Evolutionary conservation across 345 rosid genomes (phyloP), one percentile per base, ranked within the genome.

Genomic region (Excoecaria cochinchinensis): DNA sequence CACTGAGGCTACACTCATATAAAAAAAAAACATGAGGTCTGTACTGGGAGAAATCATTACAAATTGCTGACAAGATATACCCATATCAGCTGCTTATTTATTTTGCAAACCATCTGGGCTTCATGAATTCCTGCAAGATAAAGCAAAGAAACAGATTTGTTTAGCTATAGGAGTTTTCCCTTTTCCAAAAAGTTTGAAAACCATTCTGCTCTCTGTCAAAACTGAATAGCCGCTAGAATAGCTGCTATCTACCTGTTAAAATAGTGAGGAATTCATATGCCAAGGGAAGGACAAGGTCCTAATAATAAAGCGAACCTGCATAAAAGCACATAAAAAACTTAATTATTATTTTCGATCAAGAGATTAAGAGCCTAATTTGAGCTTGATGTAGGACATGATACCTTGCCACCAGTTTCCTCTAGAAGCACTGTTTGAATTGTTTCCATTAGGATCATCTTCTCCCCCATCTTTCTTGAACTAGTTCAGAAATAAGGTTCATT

Each of bases 361-460:
- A 58, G 16, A 69, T 31, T 22, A 47, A 69, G 31, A 17, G 61
- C 24, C 39, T 39, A 66, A 19, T 77, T 62, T 39, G 48, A 57
- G 63, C 17, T 59, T 42, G 42, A 60, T 62, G 62, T 55, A 59
- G 14, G 39, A 50, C 19, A 48, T 63, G 52, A 21, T 86, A 85
- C 98, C 98, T 90, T 89, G 88, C 98, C 98, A 94, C 97, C 97
- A 92, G 73, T 94, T 89, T 82, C 97, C 98, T 86, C 97, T 87
- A 1, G 93, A 89, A 55, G 89, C 97, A 78, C 80, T 84, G 24
- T 82, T 82, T 7, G 94, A 80, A 76, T 85, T 86, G 68, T 81
- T 79, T 73, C 83, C 91, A 67, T 84, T 87, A 31, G 87, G 81
- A 71, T 87, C 94, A 76, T 84, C 85, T 73, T 84, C 92, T 74